Conservation (phyloP, 257 asterid species). For the Fraxinus quadrangulata region DNA sequence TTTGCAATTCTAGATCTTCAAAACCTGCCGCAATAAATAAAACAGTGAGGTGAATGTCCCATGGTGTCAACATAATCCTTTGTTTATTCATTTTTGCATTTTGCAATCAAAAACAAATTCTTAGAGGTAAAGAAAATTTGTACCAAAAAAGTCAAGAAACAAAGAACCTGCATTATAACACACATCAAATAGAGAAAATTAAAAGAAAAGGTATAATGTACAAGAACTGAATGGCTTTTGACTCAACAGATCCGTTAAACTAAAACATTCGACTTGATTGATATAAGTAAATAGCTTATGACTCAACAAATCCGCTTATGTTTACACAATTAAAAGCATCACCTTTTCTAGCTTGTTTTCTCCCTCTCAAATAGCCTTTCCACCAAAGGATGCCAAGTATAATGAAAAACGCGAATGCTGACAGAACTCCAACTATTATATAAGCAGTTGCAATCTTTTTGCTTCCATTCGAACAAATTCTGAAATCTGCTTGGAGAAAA, state of each 20-base stretch:
- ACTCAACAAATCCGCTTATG: background rate
- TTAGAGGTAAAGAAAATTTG: background rate
- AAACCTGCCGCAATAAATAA: conserved; percentile 43
- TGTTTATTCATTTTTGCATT: background rate
- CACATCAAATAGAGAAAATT: background rate
- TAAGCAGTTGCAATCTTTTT: conserved; percentile 52
- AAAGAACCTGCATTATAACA: background rate
- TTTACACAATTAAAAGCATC: conserved; percentile 5
- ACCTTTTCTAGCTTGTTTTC: conserved; percentile 51
- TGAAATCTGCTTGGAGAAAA: conserved; percentile 53
- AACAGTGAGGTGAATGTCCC: background rate
- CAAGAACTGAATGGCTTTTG: background rate
- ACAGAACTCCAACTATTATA: conserved; percentile 50
- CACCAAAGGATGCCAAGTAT: conserved; percentile 59
- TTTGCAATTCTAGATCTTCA: conserved; percentile 66
- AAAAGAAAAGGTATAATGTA: background rate
- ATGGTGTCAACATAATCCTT: background rate
- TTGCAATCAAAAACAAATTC: background rate
- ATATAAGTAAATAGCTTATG: background rate
- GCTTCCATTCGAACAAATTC: conserved; percentile 60
- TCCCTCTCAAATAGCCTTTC: conserved; percentile 50
- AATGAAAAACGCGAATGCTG: conserved; percentile 31
- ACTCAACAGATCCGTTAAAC: background rate
- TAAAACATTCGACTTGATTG: background rate
- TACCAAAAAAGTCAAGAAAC: background rate